Percentiles rank a stretch among this genome's conserved stretches.
phyloP scores from a whole-genome alignment of 1,284 basidiomycete species.

The Singerocomus inundabilis region DNA sequence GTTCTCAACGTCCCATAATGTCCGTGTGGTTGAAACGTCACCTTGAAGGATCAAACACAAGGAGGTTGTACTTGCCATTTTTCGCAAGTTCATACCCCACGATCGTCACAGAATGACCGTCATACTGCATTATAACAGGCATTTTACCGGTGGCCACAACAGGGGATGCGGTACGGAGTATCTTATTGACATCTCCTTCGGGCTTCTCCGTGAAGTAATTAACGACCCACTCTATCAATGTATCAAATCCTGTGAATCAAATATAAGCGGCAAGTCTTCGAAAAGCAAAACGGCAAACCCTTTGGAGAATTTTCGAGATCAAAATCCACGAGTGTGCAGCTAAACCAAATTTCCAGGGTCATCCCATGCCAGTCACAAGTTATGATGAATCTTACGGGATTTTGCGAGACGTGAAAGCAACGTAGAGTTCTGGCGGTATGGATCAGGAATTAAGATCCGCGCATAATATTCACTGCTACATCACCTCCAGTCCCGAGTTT shows the following conservation, averaged over 20 bases:
- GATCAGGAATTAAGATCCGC: not conserved
- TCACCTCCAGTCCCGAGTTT: constrained; percentile 81
- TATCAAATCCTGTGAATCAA: constrained; percentile 28
- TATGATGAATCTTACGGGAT: constrained; percentile 61
- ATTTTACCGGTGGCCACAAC: constrained; percentile 61
- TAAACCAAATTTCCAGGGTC: constrained; percentile 27
- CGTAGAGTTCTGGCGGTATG: constrained; percentile 36
- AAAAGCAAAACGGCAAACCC: constrained; percentile 33
- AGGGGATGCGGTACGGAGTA: constrained; percentile 45
- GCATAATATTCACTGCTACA: constrained; percentile 1
- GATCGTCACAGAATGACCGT: constrained; percentile 82
- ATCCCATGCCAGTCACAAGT: not conserved
- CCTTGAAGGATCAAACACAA: constrained; percentile 80
- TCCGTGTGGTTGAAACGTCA: constrained; percentile 28
- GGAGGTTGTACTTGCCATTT: constrained; percentile 57
- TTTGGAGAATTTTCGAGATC: constrained; percentile 38
- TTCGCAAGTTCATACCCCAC: constrained; percentile 74
- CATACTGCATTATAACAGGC: constrained; percentile 79
- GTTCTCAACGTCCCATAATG: not conserved
- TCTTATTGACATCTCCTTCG: constrained; percentile 44
- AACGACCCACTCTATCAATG: constrained; percentile 63
- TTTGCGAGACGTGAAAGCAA: constrained; percentile 68
- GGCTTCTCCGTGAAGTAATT: constrained; percentile 55
- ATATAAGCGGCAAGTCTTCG: not conserved
- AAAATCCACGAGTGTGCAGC: constrained; percentile 66